Evolutionary conservation across 2,329 filamentous ascomycete species (phyloP).

Genomic region (Pseudocercospora cruenta): DNA sequence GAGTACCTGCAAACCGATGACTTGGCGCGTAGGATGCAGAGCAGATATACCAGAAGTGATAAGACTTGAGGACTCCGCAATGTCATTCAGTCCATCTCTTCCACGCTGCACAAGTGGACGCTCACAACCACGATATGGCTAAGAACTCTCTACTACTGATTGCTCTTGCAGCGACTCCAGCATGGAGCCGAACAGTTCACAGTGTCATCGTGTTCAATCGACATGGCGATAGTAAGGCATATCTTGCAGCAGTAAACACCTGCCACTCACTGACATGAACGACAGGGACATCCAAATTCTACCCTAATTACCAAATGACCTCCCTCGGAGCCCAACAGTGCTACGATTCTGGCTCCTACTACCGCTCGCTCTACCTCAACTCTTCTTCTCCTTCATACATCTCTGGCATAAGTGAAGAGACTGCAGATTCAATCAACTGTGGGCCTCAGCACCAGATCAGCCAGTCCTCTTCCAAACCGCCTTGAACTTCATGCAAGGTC

Average conservation of each 20-base stretch:
- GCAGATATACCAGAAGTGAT: not conserved
- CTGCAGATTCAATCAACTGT: slow-evolving; percentile 12
- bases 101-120: not conserved
- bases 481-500: slow-evolving; percentile 12
- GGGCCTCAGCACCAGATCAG: slow-evolving; percentile 16
- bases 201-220: slow-evolving; percentile 18
- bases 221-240: slow-evolving; percentile 11
- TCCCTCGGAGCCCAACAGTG: slow-evolving; percentile 15
- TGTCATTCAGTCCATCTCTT: not conserved
- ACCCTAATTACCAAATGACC: slow-evolving; percentile 19
- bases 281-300: slow-evolving; percentile 18
- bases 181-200: slow-evolving; percentile 7
- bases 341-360: slow-evolving; percentile 16
- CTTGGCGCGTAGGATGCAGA: not conserved
- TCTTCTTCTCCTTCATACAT: not conserved
- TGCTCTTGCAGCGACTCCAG: not conserved
- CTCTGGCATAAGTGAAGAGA: not conserved
- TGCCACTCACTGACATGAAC: not conserved
- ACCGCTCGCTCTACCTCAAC: slow-evolving; percentile 14
- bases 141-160: not conserved
- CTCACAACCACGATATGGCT: not conserved
- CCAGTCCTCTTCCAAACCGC: slow-evolving; percentile 18
- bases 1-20: not conserved
- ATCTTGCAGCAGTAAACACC: not conserved
- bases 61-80: not conserved